Evolutionary conservation across 768 basidiomycete species (phyloP), one percentile per base, ranked within the genome.

Genomic region (Daedaleopsis sinensis): DNA sequence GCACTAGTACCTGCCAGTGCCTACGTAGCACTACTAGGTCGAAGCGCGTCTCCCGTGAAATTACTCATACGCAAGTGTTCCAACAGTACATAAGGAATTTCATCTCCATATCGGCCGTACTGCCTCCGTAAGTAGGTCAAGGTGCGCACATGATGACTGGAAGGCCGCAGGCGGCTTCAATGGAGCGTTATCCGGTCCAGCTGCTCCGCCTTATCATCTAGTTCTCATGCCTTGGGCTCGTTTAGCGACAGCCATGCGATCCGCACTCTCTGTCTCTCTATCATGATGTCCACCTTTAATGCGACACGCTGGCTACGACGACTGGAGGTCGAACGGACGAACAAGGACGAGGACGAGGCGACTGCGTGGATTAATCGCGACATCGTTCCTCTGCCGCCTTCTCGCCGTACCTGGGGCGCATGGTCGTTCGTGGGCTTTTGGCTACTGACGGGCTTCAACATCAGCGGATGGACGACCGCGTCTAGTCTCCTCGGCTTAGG

Each of bases 351-450:
- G 18, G 46, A 38, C 1, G 23, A 59, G 24, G 52, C 63, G 9
- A 55, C 60, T 23, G 56, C 63, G n/a, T 67, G 66, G 66, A 54
- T 62, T 44, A 67, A 66, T 52, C 62, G 61, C 39, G 67, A 68
- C 59, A 64, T 68, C 16, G 56, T 64, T 23, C 67, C 67, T 19
- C 61, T 68, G 3, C 65, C 65, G 23, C 67, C 65, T 1, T 53
- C 62, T 15, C 67, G 67, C 11, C 42, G 67, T 36, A 68, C 67
- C 7, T 68, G 67, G 67, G 67, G 63, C 36, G 38, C 59, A 1
- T 58, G 66, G 54, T 60, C 60, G 6, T 68, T 66, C 58, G 56
- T 66, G 37, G 65, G 63, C 23, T 66, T 58, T 53, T 68, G 67
- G 67, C 48, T 65, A 23, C 59, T 68, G 32, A 63, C 60, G 13